Conservation (phyloP, 768 basidiomycete genomes). For the Lactarius sp. region DNA sequence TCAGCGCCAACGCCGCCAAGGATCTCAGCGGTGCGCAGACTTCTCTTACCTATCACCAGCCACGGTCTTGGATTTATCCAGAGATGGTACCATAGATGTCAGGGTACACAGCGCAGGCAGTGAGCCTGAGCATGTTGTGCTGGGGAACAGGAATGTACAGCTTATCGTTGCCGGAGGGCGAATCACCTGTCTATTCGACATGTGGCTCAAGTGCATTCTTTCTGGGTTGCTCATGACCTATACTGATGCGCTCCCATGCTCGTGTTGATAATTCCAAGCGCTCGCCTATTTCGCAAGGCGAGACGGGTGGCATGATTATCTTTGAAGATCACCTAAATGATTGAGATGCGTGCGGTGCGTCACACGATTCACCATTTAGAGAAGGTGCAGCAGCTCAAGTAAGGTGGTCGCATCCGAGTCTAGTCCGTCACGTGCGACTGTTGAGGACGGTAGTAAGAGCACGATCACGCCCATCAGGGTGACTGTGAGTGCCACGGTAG, state of each 20-base stretch:
- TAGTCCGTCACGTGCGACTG: no score
- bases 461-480: no score
- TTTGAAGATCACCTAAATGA: constrained; percentile 76
- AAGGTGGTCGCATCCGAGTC: no score
- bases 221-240: no score
- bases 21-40: constrained; percentile 5
- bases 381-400: no score
- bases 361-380: no score
- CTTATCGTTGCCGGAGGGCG: constrained; percentile 78
- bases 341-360: no score
- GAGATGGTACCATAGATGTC: constrained; percentile 13
- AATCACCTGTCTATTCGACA: constrained; percentile 79
- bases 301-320: constrained; percentile 81
- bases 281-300: constrained; percentile 70
- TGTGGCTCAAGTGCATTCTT: constrained; percentile 52
- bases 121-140: constrained; percentile 64
- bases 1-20: neutral
- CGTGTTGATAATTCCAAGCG: constrained; percentile 43
- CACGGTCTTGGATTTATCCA: neutral
- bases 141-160: constrained; percentile 66
- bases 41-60: neutral
- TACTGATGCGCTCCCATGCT: no score
- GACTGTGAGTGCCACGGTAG: no score
- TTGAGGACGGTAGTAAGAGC: no score
- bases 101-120: constrained; percentile 59